Percentiles rank a stretch among this genome's conserved stretches.
Evolutionary conservation across 2,329 filamentous ascomycete species (phyloP).

Genomic region (Thelonectria discophora): DNA sequence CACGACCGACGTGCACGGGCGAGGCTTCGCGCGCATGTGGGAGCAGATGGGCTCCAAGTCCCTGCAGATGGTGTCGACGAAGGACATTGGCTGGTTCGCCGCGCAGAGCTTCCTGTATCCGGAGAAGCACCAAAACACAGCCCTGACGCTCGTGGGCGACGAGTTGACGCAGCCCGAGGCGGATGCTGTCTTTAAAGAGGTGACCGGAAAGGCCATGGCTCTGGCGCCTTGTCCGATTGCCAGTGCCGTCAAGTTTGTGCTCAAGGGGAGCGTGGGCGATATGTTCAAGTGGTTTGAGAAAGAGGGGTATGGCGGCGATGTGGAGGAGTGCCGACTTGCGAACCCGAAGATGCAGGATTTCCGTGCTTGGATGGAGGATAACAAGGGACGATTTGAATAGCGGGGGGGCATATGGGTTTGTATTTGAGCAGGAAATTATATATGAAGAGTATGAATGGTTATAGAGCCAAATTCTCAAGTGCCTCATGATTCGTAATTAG

Average conservation of each 20-base stretch:
- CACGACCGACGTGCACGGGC: constrained; percentile 42
- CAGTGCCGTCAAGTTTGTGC: constrained; percentile 22
- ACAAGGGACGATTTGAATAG: constrained; percentile 1
- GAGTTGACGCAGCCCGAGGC: constrained; percentile 30
- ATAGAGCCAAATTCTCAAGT: too few relatives aligned
- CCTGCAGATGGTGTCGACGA: constrained; percentile 50
- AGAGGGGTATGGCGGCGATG: constrained; percentile 31
- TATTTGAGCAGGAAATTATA: too few relatives aligned
- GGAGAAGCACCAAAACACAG: constrained; percentile 32
- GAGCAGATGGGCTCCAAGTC: constrained; percentile 29
- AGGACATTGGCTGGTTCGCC: constrained; percentile 54
- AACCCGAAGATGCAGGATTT: constrained; percentile 26
- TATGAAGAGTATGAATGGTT: too few relatives aligned
- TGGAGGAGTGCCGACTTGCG: constrained; percentile 13
- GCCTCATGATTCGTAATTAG: too few relatives aligned
- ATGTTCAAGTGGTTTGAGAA: constrained; percentile 32
- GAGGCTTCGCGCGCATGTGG: constrained; percentile 44
- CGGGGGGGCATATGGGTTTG: too few relatives aligned
- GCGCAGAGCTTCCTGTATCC: constrained; percentile 49
- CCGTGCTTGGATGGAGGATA: constrained; percentile 20
- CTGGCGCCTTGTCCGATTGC: constrained; percentile 25
- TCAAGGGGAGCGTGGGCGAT: constrained; percentile 25
- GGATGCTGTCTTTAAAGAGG: constrained; percentile 19
- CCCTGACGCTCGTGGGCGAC: constrained; percentile 29
- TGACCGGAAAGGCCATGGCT: constrained; percentile 13